Conservation (phyloP, 2,329 filamentous ascomycete species). For the Cordyceps militaris region DNA sequence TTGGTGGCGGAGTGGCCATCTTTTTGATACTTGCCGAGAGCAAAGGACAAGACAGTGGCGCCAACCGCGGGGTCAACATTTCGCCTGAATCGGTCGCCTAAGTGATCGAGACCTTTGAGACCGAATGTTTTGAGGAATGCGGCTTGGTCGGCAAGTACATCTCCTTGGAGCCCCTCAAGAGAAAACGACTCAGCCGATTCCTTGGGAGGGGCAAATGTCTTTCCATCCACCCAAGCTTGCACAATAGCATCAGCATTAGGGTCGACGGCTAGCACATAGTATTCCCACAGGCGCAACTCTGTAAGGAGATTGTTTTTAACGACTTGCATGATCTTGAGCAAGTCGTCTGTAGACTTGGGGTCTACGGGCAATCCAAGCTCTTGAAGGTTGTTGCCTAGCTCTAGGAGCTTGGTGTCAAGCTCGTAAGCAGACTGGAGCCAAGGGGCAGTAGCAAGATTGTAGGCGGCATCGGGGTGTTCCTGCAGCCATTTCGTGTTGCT, state of each 20-base stretch:
- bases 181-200: conserved; percentile 29
- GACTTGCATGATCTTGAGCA: conserved; percentile 74
- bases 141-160: conserved; percentile 43
- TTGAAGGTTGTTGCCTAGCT: conserved; percentile 68
- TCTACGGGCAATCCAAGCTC: conserved; percentile 68
- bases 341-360: conserved; percentile 62
- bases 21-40: conserved; percentile 53
- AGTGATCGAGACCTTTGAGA: conserved; percentile 60
- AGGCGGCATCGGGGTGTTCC: conserved; percentile 90
- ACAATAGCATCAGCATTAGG: conserved; percentile 61
- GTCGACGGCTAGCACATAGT: conserved; percentile 77
- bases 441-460: conserved; percentile 87
- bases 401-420: conserved; percentile 57
- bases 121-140: conserved; percentile 62
- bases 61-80: conserved; percentile 61
- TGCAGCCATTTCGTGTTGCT: conserved; percentile 92
- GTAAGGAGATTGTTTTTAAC: conserved; percentile 75
- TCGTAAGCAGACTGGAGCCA: conserved; percentile 60
- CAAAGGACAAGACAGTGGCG: conserved; percentile 44
- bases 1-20: conserved; percentile 37
- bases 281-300: conserved; percentile 82
- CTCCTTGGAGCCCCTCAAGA: conserved; percentile 41
- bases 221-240: conserved; percentile 61
- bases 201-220: conserved; percentile 44
- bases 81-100: conserved; percentile 75